Percentiles rank a stretch among this genome's conserved stretches.
Evolutionary conservation across 2,329 filamentous ascomycete genomes (phyloP).

Genomic region (Botrytis deweyae): DNA sequence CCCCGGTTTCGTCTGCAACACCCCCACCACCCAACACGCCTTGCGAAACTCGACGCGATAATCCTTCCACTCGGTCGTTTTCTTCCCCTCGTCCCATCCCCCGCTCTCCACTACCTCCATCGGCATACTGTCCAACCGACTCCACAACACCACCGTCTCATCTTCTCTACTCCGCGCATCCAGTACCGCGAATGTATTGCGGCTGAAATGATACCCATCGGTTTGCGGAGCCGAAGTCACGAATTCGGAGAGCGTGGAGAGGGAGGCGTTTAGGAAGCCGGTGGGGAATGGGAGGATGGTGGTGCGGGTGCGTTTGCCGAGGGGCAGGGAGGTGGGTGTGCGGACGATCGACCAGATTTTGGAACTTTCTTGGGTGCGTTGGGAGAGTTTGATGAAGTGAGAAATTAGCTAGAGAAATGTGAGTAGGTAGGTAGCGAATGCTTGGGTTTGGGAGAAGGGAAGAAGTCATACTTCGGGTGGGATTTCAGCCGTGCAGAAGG

Average conservation of each 20-base stretch:
- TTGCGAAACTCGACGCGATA: not conserved
- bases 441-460: not conserved
- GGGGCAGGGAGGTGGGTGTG: not conserved
- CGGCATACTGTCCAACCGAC: not conserved
- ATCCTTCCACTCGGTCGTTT: not conserved
- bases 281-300: not conserved
- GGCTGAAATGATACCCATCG: not conserved
- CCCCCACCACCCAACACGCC: slow-evolving; percentile 1
- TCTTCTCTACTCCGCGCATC: not conserved
- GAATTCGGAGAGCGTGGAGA: not conserved
- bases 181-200: not conserved
- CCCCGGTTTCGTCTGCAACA: not conserved
- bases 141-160: not conserved
- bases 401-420: not conserved
- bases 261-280: not conserved
- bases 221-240: not conserved
- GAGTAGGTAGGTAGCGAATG: not conserved
- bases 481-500: not conserved
- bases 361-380: not conserved
- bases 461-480: not conserved
- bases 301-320: not conserved
- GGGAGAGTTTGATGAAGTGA: not conserved
- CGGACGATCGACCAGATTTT: slow-evolving; percentile 1
- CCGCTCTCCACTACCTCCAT: not conserved
- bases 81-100: not conserved